These are phyloP conservation scores for Aspergillus tanneri DNA, from an alignment of 2,329 filamentous ascomycete species.

Conservation along the genomic window DNA sequence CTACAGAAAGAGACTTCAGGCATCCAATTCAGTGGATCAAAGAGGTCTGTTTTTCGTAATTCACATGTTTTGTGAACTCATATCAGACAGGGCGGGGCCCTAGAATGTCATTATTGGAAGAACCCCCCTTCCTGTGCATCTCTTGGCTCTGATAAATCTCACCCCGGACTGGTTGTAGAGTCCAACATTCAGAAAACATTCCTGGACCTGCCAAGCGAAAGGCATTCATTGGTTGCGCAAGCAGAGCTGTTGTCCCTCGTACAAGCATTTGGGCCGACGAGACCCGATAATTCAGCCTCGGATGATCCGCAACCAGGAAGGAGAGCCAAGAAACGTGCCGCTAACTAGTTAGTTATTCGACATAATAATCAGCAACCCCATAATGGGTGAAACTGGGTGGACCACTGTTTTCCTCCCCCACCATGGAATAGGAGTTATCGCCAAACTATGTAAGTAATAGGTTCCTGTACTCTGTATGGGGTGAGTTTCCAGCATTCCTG, in stretches of 20 bases:
- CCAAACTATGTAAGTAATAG: too few relatives aligned
- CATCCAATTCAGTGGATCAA: slow-evolving; percentile 8
- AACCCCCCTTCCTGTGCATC: slow-evolving; percentile 22
- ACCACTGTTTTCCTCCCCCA: not conserved
- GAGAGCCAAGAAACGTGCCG: slow-evolving; percentile 23
- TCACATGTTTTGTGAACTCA: slow-evolving; percentile 30
- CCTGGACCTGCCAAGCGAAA: slow-evolving; percentile 7
- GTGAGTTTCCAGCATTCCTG: too few relatives aligned
- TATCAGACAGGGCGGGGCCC: slow-evolving; percentile 22
- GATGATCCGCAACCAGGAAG: slow-evolving; percentile 34
- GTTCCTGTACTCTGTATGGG: too few relatives aligned
- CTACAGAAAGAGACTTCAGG: slow-evolving; percentile 9
- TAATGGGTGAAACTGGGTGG: not conserved
- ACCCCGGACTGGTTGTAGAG: not conserved
- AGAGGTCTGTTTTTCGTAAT: slow-evolving; percentile 19
- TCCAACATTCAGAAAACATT: slow-evolving; percentile 2
- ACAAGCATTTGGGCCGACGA: slow-evolving; percentile 22
- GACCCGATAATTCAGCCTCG: slow-evolving; percentile 31
- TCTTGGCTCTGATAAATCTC: slow-evolving; percentile 26
- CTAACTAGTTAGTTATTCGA: slow-evolving; percentile 19
- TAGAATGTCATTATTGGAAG: slow-evolving; percentile 30
- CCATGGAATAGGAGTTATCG: not conserved
- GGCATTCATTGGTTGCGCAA: slow-evolving; percentile 5
- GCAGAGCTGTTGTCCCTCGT: slow-evolving; percentile 11
- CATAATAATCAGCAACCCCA: too few relatives aligned